Conservation (phyloP, 2,329 filamentous ascomycete genomes). For the Microsporum ferrugineum region DNA sequence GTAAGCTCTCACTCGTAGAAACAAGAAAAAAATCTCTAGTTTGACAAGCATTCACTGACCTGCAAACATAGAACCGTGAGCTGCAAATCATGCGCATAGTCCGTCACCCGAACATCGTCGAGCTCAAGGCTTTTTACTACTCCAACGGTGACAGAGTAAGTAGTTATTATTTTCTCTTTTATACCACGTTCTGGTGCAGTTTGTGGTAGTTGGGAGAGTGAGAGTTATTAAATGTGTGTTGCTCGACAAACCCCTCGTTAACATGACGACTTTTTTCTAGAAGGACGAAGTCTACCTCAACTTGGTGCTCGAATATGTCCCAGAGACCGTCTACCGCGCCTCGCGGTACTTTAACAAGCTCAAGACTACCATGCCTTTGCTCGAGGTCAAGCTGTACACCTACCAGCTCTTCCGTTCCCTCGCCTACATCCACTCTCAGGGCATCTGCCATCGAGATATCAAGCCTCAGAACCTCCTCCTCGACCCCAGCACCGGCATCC, state of each 20-base stretch:
- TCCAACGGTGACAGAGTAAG: slow-evolving; percentile 93
- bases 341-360: slow-evolving; percentile 99
- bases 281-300: slow-evolving; percentile 99
- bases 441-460: slow-evolving; percentile 97
- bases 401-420: slow-evolving; percentile 98
- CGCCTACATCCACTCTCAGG: slow-evolving; percentile 97
- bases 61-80: slow-evolving; percentile 68
- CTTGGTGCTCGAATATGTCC: slow-evolving; percentile 93
- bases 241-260: neutral
- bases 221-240: neutral
- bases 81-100: slow-evolving; percentile 99
- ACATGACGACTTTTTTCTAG: slow-evolving; percentile 33
- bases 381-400: slow-evolving; percentile 98
- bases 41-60: too few species aligned
- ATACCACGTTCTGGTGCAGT: neutral
- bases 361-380: slow-evolving; percentile 98
- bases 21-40: neutral
- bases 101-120: slow-evolving; percentile 95
- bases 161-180: slow-evolving; percentile 15
- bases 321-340: slow-evolving; percentile 94
- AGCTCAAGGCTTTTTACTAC: slow-evolving; percentile 98
- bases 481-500: slow-evolving; percentile 77
- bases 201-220: neutral
- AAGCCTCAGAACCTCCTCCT: slow-evolving; percentile 96
- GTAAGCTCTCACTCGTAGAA: slow-evolving; percentile 35